Percentiles rank a stretch among this genome's conserved stretches.
Conservation (phyloP, 345 rosid genomes). For the Lumnitzera racemosa region DNA sequence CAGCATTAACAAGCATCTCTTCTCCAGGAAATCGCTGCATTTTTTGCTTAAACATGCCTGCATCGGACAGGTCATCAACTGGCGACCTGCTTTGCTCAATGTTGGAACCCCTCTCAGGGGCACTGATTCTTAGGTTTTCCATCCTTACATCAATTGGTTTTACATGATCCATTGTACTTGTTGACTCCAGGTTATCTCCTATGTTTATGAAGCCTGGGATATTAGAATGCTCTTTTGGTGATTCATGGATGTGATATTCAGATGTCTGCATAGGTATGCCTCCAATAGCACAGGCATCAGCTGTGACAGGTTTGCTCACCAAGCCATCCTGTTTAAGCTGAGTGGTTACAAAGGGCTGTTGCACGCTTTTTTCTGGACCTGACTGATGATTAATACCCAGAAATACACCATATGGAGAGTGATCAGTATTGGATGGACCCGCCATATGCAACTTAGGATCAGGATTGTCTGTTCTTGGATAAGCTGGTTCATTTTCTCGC, state of each 20-base stretch:
- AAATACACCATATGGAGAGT: constrained; percentile 18
- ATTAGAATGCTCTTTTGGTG: constrained; percentile 24
- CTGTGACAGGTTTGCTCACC: constrained; percentile 15
- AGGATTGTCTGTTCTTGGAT: constrained; percentile 18
- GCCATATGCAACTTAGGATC: constrained; percentile 16
- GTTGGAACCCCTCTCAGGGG: constrained; percentile 18
- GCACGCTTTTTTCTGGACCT: constrained; percentile 21
- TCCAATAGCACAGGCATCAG: constrained; percentile 16
- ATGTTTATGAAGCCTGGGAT: constrained; percentile 20
- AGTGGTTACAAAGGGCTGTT: constrained; percentile 15
- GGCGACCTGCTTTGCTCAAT: constrained; percentile 27
- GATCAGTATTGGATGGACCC: constrained; percentile 20
- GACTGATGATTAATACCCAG: constrained; percentile 19
- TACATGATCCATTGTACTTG: constrained; percentile 16
- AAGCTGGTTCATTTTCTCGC: constrained; percentile 15
- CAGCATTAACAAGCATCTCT: constrained; percentile 26
- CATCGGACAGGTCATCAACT: constrained; percentile 24
- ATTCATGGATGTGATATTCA: constrained; percentile 23
- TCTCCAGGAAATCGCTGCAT: constrained; percentile 21
- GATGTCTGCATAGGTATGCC: constrained; percentile 24
- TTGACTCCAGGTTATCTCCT: constrained; percentile 21
- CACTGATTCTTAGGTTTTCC: constrained; percentile 24
- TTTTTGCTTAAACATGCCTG: constrained; percentile 25
- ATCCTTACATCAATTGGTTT: constrained; percentile 29
- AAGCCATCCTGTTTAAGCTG: constrained; percentile 25